Conservation (phyloP, 176 grass and related monocot species). For the Triticum aestivum region DNA sequence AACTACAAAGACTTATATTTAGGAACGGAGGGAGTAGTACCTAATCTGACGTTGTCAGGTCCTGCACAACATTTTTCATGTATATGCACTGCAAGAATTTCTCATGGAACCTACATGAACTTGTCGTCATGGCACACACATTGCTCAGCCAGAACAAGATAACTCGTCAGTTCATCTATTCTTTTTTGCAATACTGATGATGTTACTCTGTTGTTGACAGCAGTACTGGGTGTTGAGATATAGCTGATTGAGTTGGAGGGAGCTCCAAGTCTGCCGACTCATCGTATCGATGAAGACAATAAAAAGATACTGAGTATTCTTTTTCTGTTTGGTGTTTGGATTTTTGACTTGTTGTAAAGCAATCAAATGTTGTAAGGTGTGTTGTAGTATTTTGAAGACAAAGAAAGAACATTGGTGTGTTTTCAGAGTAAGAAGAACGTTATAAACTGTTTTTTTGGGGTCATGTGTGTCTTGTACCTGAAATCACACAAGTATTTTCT, state of each 20-base stretch:
- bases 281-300: background rate
- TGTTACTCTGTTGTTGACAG: too few relatives aligned
- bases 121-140: background rate
- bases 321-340: background rate
- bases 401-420: background rate
- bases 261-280: background rate
- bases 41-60: too few relatives aligned
- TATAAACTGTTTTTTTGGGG: background rate
- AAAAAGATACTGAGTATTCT: background rate
- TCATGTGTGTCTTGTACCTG: background rate
- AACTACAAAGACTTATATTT: too few relatives aligned
- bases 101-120: too few relatives aligned
- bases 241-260: background rate
- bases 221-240: too few relatives aligned
- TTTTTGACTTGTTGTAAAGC: background rate
- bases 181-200: too few relatives aligned
- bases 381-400: background rate
- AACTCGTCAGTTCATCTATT: too few relatives aligned
- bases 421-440: background rate
- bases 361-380: background rate
- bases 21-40: too few relatives aligned
- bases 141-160: background rate
- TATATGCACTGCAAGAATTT: too few relatives aligned
- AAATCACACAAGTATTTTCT: background rate
- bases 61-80: too few relatives aligned